Percentiles rank a stretch among this genome's conserved stretches.
Evolutionary conservation across 2,329 filamentous ascomycete genomes (phyloP).

Genomic region (Cytospora mali): DNA sequence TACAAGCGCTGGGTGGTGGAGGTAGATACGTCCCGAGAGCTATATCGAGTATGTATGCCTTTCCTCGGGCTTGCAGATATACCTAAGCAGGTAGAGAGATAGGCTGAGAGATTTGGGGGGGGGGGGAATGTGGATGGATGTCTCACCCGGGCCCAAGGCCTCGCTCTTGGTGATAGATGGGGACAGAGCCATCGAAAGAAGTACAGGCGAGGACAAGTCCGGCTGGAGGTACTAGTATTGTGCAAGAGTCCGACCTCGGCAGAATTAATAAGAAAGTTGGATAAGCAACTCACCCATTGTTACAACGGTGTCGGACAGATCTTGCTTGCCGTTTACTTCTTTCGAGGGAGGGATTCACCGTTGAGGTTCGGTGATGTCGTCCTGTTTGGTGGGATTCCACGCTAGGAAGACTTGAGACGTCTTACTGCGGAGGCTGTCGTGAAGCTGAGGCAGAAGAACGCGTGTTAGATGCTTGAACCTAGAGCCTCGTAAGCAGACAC

Average conservation of each 20-base stretch:
- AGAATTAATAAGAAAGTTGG: background rate
- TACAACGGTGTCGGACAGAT: conserved; percentile 14
- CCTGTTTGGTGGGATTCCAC: background rate
- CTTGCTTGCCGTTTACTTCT: conserved; percentile 3
- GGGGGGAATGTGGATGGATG: conserved; percentile 5
- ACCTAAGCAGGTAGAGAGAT: conserved; percentile 4
- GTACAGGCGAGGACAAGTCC: conserved; percentile 1
- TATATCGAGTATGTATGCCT: background rate
- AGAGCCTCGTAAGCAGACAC: conserved; percentile 13
- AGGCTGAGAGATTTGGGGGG: no score
- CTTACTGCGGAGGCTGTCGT: conserved; percentile 13
- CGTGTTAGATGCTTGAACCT: conserved; percentile 3
- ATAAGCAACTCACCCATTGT: conserved; percentile 26
- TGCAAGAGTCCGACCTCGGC: background rate
- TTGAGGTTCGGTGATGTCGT: background rate
- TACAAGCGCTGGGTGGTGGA: conserved; percentile 14
- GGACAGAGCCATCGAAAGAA: conserved; percentile 9
- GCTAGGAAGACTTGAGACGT: conserved; percentile 3
- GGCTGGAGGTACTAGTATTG: background rate
- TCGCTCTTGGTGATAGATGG: conserved; percentile 4
- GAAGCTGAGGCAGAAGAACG: conserved; percentile 8
- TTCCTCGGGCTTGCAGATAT: conserved; percentile 4
- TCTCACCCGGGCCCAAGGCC: conserved; percentile 10
- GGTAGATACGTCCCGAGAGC: conserved; percentile 11
- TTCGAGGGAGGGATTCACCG: background rate